Conservation (phyloP, 768 basidiomycete genomes). For the Steccherinum ochraceum region DNA sequence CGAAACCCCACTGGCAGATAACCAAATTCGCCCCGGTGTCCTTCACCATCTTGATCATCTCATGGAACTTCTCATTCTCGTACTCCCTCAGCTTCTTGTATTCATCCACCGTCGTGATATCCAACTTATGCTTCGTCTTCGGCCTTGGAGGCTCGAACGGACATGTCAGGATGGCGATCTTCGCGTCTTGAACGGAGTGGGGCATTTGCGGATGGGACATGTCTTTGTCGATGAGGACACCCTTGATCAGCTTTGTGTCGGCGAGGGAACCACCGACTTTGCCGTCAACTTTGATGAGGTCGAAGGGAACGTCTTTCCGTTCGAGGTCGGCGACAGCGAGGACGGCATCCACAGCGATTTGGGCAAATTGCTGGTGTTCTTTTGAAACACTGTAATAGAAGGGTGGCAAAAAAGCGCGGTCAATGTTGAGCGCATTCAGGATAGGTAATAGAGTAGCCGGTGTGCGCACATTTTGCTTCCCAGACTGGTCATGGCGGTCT, state of each 20-base stretch:
- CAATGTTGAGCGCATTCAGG: constrained; percentile 1
- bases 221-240: constrained; percentile 99
- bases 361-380: constrained; percentile 90
- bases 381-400: constrained; percentile 78
- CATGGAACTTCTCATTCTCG: constrained; percentile 92
- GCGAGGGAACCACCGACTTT: constrained; percentile 97
- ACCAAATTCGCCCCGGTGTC: constrained; percentile 97
- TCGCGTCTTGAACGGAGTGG: constrained; percentile 77
- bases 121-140: constrained; percentile 98
- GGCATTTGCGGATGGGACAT: constrained; percentile 99
- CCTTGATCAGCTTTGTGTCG: constrained; percentile 91
- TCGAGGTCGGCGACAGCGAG: constrained; percentile 92
- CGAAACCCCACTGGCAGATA: constrained; percentile 99
- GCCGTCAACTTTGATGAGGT: constrained; percentile 98
- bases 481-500: constrained; percentile 92
- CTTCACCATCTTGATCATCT: constrained; percentile 96
- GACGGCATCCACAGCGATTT: constrained; percentile 97
- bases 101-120: constrained; percentile 95
- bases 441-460: background rate
- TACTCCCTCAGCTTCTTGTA: constrained; percentile 92
- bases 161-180: constrained; percentile 94
- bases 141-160: constrained; percentile 98
- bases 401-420: background rate
- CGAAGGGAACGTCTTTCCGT: constrained; percentile 92
- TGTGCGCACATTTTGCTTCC: constrained; percentile 90